A percentile compares a stretch with the other conserved stretches of the same genome.
These are phyloP conservation scores for Tubosaeta sp. DNA, from an alignment of 768 basidiomycete species.

Conservation along the genomic window DNA sequence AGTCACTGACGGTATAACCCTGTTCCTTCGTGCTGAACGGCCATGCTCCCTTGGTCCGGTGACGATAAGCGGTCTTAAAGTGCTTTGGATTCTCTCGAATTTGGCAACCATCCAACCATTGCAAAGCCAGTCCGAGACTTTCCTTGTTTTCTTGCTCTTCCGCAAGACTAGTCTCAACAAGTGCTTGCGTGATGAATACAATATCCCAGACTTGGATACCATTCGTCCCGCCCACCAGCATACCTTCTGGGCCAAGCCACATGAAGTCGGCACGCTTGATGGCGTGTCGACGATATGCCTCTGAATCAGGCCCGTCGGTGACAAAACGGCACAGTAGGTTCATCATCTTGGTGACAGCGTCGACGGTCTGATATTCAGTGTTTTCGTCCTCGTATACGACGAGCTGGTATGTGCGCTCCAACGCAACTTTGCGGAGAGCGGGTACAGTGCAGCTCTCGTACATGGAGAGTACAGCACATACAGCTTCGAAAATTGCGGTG, in stretches of 20 bases:
- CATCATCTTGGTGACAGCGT: slow-evolving; percentile 94
- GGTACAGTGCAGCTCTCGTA: slow-evolving; percentile 74
- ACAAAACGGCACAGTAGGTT: slow-evolving; percentile 78
- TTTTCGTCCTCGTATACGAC: slow-evolving; percentile 92
- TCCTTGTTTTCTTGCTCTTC: slow-evolving; percentile 64
- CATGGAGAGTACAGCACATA: slow-evolving; percentile 57
- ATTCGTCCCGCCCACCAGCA: slow-evolving; percentile 96
- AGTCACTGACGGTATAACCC: slow-evolving; percentile 93
- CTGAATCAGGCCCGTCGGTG: slow-evolving; percentile 72
- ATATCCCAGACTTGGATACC: slow-evolving; percentile 95
- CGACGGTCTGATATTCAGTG: slow-evolving; percentile 84
- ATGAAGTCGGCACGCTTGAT: slow-evolving; percentile 84
- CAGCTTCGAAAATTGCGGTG: slow-evolving; percentile 59
- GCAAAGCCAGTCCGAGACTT: slow-evolving; percentile 57
- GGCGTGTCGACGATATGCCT: slow-evolving; percentile 72
- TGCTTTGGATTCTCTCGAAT: slow-evolving; percentile 69
- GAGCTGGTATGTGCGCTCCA: slow-evolving; percentile 69
- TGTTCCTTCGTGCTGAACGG: slow-evolving; percentile 90
- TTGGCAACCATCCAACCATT: slow-evolving; percentile 71
- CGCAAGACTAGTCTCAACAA: slow-evolving; percentile 85
- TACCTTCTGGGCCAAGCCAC: slow-evolving; percentile 86
- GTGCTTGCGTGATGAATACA: slow-evolving; percentile 86
- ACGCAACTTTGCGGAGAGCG: slow-evolving; percentile 59
- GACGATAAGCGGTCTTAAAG: slow-evolving; percentile 57
- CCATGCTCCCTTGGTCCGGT: slow-evolving; percentile 69